Base-by-base conservation (phyloP, 2,329 filamentous ascomycete species). In the Cordyceps javanica region DNA sequence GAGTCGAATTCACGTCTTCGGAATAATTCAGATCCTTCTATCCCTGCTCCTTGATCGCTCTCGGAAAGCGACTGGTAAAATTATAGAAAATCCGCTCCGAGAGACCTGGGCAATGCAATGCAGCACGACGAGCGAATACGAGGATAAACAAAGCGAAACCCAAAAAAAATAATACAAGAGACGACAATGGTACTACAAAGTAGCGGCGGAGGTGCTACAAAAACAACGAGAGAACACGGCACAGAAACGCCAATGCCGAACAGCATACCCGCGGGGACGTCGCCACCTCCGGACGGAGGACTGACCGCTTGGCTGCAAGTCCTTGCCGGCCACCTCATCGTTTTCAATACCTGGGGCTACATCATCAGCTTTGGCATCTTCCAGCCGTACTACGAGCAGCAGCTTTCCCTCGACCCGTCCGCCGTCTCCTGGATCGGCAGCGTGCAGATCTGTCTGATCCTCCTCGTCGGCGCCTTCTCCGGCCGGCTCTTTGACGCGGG, bases 401-500 rank as follows among this genome's bases (percentile, higher is more conserved):
- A 62, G 23, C 67, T 76, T 14, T 58, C 64, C 0, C 64, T 68
- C 2, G 65, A 68, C 4, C 62, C 71, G 0, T 72, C 74, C 2
- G 66, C 69, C 14, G 70, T 80, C 23, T 73, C 78, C 1, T 81
- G 78, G 78, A 74, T 81, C 19, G 77, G 77, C 3, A 77, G 76
- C 16, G 61, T 80, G 1, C 75, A 80, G 59, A 68, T 74, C 10
- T 77, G 72, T 19, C 67, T 79, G 21, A 64, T 77, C 23, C 73
- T 73, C 52, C 65, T 71, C 14, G 65, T 72, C 34, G 76, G 75
- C 0, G 68, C 73, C 1, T 68, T 77, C 44, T 72, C 73, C 2
- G 77, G 77, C 1, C 67, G 72, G 0, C 65, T 72, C 1, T 71
- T 72, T 38, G 77, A 80, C 41, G 70, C 70, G 2, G 77, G 77